Evolutionary conservation across 106 monocot species (phyloP).

Genomic region (Triglochin maritima): DNA sequence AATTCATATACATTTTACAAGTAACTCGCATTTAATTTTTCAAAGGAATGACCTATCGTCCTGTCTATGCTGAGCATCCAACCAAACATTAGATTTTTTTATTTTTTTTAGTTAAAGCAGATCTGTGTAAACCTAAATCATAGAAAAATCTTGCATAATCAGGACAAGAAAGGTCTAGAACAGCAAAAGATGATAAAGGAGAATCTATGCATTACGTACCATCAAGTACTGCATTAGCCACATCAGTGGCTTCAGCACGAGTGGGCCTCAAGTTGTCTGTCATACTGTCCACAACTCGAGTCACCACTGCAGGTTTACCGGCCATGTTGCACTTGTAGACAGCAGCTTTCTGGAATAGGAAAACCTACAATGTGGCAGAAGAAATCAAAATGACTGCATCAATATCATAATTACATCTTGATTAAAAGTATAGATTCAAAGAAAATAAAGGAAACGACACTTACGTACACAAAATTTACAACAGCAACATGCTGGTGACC

Average conservation of each 20-base stretch:
- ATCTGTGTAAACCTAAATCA: no score
- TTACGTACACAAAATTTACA: no score
- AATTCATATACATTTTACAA: no score
- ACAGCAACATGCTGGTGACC: no score
- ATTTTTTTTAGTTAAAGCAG: no score
- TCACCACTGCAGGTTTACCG: conserved; percentile 93
- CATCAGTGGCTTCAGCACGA: conserved; percentile 98
- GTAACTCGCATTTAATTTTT: neutral
- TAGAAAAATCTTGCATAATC: no score
- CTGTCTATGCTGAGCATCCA: no score
- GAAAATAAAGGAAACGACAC: neutral
- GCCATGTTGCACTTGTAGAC: conserved; percentile 91
- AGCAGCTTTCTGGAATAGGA: conserved; percentile 94
- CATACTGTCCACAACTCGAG: conserved; percentile 98
- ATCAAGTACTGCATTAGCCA: conserved; percentile 96
- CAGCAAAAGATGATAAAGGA: no score
- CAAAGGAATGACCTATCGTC: neutral
- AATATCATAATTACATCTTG: neutral
- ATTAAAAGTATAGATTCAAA: neutral
- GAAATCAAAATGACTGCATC: neutral
- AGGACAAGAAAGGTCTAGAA: no score
- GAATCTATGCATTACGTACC: conserved; percentile 27
- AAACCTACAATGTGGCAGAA: conserved; percentile 41
- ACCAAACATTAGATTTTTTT: no score
- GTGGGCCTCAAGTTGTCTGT: conserved; percentile 91